Evolutionary conservation across 768 basidiomycete genomes (phyloP).

Genomic region (Pisolithus sp.): DNA sequence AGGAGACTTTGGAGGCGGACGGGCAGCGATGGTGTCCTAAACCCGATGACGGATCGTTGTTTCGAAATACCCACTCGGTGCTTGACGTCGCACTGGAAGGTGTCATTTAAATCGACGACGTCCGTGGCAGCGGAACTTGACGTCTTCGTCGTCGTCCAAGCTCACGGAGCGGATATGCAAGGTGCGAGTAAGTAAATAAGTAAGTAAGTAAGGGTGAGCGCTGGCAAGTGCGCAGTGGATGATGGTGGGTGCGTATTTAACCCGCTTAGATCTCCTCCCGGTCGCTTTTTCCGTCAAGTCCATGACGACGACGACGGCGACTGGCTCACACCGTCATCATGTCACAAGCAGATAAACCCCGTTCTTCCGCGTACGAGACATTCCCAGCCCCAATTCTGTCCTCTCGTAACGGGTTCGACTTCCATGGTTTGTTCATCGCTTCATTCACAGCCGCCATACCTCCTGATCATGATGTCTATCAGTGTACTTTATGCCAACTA

Average conservation of each 20-base stretch:
- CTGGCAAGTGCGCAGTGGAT: no score
- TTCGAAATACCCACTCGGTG: no score
- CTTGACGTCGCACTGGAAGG: no score
- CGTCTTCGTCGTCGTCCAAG: no score
- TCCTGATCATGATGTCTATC: not conserved
- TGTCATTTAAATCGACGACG: no score
- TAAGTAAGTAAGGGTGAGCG: no score
- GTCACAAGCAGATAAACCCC: constrained; percentile 10
- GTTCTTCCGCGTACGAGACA: constrained; percentile 45
- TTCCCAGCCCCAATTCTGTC: constrained; percentile 51
- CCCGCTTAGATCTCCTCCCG: no score
- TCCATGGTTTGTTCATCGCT: constrained; percentile 49
- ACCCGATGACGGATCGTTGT: constrained; percentile 12
- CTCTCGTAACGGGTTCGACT: constrained; percentile 61
- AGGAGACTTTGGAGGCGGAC: constrained; percentile 23
- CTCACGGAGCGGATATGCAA: no score
- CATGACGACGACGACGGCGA: not conserved
- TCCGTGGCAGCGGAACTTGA: no score
- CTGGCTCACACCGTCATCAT: constrained; percentile 26
- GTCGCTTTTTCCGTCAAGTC: no score
- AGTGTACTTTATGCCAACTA: constrained; percentile 60
- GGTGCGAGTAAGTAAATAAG: no score
- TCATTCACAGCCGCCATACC: not conserved
- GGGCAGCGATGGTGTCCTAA: constrained; percentile 42
- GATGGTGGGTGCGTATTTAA: no score